Base-by-base conservation (phyloP, 805 yeast genomes). In the Isabelozyma gotoi region DNA sequence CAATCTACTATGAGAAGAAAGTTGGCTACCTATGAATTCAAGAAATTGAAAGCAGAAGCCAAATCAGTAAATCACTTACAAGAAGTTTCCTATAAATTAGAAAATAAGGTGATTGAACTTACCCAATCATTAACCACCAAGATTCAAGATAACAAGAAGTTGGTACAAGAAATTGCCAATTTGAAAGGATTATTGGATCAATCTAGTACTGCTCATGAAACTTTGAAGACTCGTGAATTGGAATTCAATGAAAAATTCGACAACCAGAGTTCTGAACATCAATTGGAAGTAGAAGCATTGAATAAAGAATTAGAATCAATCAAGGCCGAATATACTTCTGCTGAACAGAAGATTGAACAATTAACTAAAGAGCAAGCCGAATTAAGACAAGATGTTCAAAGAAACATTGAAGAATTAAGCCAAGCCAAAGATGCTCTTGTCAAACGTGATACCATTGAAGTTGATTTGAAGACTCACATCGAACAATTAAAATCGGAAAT, bases 91-190 rank as follows among this genome's bases (percentile, higher is more conserved):
- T 94, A 89, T 68, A 82, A 86, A 62, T 78, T 95, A 57, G 99
- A 94, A 66, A 94, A 94, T 67, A 94, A 95, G 74, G 97, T 95
- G n/a, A 90, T 94, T 51, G 96, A 91, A 65, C 79, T 94, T 53
- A 92, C 97, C 3, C 95, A 92, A 59, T 78, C 85, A 10, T 74
- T 92, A 47, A 81, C 96, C 0, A 68, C 82, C 31, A 87, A 88
- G 62, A 84, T 86, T 19, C 87, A 81, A 51, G 97, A 89, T 53
- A 91, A 91, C 65, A 85, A 84, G 69, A 78, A 76, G 47, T 74
- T 92, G 58, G 74, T 80, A 46, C 66, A 68, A 12, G 85, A 86
- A 56, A 78, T 91, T 39, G 76, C 78, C 12, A 60, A 56, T 44
- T 62, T 72, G 50, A 72, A 64, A 50, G 57, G 43, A 34, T 60